Conservation (phyloP, 352 stramenopile species). For the Pythium volutum region DNA sequence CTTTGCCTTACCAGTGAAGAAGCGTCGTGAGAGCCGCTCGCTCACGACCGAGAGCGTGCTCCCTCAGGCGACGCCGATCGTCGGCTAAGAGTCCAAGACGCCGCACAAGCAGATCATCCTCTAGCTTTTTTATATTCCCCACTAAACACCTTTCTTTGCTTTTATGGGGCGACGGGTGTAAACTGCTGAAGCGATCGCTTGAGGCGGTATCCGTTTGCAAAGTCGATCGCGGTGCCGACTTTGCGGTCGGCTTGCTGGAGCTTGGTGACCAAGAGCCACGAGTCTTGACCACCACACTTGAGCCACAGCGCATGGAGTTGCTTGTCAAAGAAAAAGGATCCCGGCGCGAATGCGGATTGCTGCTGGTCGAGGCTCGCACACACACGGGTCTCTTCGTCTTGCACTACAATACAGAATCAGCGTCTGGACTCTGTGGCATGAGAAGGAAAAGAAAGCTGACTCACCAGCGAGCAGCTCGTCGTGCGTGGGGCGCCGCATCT, state of each 20-base stretch:
- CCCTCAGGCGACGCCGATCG: conserved; percentile 9
- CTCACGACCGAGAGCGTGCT: background rate
- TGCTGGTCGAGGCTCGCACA: conserved; percentile 2
- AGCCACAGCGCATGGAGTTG: conserved; percentile 65
- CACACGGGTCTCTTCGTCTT: conserved; percentile 16
- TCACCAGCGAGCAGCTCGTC: conserved; percentile 33
- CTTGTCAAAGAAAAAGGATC: conserved; percentile 80
- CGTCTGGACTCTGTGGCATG: too few species aligned
- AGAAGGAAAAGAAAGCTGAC: too few species aligned
- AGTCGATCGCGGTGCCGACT: conserved; percentile 59
- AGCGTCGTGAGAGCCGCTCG: background rate
- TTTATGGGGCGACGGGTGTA: conserved; percentile 7
- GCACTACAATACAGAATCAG: too few species aligned
- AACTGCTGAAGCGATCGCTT: conserved; percentile 63
- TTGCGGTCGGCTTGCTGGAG: conserved; percentile 69
- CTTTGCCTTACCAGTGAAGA: background rate
- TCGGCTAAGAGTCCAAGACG: too few species aligned
- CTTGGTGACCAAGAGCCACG: conserved; percentile 68
- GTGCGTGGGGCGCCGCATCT: conserved; percentile 41
- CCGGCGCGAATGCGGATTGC: conserved; percentile 15
- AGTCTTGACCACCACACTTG: conserved; percentile 37
- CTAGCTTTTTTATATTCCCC: too few species aligned
- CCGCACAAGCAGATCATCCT: too few species aligned
- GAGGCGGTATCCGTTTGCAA: conserved; percentile 77
- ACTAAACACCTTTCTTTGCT: too few species aligned